phyloP scores from a whole-genome alignment of 129 eudicot species.

The Helichrysum umbraculigerum region DNA sequence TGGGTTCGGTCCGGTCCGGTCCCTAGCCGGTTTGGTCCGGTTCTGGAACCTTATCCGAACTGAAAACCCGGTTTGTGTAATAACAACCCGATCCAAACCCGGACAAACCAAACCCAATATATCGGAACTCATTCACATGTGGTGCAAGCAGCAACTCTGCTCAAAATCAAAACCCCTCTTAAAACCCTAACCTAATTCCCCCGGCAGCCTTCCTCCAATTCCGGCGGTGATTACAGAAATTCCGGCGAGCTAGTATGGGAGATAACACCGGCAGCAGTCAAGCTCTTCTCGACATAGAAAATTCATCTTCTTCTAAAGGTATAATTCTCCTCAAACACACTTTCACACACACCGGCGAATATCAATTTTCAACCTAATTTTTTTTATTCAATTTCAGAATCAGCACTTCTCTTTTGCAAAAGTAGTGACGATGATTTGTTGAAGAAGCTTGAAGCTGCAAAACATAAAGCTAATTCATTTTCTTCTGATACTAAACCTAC shows the following conservation, averaged over 20 bases:
- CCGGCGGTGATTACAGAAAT: too few species aligned
- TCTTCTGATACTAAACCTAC: slow-evolving; percentile 34
- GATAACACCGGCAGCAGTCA: slow-evolving; percentile 26
- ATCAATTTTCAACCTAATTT: background rate
- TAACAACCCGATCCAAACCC: too few species aligned
- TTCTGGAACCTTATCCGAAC: too few species aligned
- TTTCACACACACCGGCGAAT: background rate
- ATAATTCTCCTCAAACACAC: background rate
- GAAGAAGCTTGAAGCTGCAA: slow-evolving; percentile 34
- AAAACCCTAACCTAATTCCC: too few species aligned
- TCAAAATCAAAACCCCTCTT: too few species aligned
- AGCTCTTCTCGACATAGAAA: slow-evolving; percentile 42
- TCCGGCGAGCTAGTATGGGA: slow-evolving; percentile 13
- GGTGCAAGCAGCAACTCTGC: too few species aligned
- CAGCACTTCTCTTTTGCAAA: slow-evolving; percentile 43
- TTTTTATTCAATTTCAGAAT: slow-evolving; percentile 16
- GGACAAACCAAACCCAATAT: too few species aligned
- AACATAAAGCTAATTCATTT: slow-evolving; percentile 23
- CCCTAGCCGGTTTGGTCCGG: too few species aligned
- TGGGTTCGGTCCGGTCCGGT: too few species aligned
- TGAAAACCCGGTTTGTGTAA: too few species aligned
- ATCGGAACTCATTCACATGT: too few species aligned
- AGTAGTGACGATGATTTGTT: slow-evolving; percentile 27
- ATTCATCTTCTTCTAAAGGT: slow-evolving; percentile 35
- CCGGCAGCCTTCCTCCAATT: too few species aligned